Base-by-base conservation (phyloP, 2,329 filamentous ascomycete genomes). In the Calonectria ilicicola region DNA sequence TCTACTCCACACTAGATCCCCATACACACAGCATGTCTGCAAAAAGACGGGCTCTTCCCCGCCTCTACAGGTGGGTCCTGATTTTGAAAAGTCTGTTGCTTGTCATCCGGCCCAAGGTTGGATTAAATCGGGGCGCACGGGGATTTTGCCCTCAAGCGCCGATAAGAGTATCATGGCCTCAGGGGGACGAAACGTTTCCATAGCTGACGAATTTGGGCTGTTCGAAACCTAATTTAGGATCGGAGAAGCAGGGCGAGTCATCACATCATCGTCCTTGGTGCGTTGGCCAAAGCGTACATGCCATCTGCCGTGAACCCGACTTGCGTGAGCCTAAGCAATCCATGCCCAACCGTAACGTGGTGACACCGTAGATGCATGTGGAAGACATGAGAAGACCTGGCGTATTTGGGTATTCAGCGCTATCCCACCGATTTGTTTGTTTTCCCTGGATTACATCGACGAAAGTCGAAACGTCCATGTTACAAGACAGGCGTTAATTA, bases 81-180 rank as follows among this genome's bases (percentile, higher is more conserved):
- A 21, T 23, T 60, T 35, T 47, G 53, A 35, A 23, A 60, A 40
- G 53, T 60, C 53, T 60, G 53, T 60, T 60, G 53, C 53, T 60
- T 60, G 53, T 60, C 53, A 60, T 60, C 53, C 32, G 53, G 53
- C n/a, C 32, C 53, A 60, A 15, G 35, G 53, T 38, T 40, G 35
- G 53, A 60, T 60, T 60, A 60, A 60, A 40, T 40, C 53, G 53
- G 53, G 53, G 53, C 53, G n/a, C 32, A 60, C 53, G 53, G 53
- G 53, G 32, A 15, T 60, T 60, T 40, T 40, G 53, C 53, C 53
- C 40, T 40, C 53, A 60, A 60, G 53, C 53, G 53, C 53, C 53
- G 53, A 60, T 60, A 60, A 60, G 21, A 29, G 53, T 60, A 60
- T 60, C 35, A 40, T 38, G 53, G 53, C 53, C 53, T 60, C 53